phyloP scores from a whole-genome alignment of 148 eudicot genomes.

The Rheum nobile region DNA sequence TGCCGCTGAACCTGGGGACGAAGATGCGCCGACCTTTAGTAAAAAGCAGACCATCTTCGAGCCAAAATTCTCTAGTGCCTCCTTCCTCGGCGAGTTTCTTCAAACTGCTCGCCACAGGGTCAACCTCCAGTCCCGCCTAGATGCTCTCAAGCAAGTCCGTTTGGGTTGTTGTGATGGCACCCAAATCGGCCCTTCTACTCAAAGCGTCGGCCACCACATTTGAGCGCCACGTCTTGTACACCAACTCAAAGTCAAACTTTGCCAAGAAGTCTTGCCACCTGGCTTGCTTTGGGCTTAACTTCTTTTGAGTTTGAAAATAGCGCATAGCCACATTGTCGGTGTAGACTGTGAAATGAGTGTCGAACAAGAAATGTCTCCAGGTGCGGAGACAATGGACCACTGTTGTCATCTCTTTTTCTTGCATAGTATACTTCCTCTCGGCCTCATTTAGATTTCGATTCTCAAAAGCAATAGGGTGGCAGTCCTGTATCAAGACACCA shows the following conservation, averaged over 20 bases:
- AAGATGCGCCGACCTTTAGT: background rate
- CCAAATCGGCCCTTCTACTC: background rate
- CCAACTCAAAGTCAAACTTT: too few species aligned
- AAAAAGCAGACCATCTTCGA: background rate
- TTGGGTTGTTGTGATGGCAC: background rate
- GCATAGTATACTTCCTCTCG: background rate
- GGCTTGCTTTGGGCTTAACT: background rate
- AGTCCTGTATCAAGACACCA: constrained; percentile 10
- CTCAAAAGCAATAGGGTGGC: constrained; percentile 11
- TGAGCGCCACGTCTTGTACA: too few species aligned
- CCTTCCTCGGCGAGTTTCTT: background rate
- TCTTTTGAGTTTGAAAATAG: background rate
- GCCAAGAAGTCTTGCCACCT: background rate
- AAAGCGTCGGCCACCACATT: background rate
- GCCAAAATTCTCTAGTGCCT: background rate
- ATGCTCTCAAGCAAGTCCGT: background rate
- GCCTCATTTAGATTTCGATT: constrained; percentile 1
- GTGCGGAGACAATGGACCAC: background rate
- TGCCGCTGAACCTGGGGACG: background rate
- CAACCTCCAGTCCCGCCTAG: background rate
- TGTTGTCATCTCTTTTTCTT: too few species aligned
- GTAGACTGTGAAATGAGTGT: background rate
- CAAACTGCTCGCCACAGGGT: background rate
- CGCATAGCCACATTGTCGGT: background rate
- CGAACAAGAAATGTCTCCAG: constrained; percentile 3